These are phyloP conservation scores for Achaetomiella virescens DNA, from an alignment of 495 filamentous ascomycete genomes.

Conservation along the genomic window DNA sequence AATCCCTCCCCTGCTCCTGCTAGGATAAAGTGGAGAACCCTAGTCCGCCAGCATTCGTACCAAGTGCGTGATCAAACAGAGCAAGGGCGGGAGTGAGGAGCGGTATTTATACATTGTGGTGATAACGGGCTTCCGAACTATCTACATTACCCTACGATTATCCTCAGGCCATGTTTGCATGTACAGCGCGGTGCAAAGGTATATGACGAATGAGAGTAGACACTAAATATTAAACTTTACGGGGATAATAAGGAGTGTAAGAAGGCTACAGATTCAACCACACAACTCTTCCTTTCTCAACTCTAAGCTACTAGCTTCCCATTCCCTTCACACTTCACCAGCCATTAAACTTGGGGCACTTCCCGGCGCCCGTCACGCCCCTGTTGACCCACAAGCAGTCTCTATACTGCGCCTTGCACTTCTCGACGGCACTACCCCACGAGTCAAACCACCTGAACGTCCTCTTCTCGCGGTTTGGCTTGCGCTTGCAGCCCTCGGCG, in stretches of 20 bases:
- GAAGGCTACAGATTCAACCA: not conserved
- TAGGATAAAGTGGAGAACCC: too few relatives aligned
- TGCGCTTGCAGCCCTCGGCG: conserved; percentile 33
- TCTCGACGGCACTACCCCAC: not conserved
- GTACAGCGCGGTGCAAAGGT: too few relatives aligned
- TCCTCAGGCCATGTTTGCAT: too few relatives aligned
- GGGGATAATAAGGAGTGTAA: not conserved
- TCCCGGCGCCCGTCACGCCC: conserved; percentile 10
- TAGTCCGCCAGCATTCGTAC: too few relatives aligned
- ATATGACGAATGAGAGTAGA: not conserved
- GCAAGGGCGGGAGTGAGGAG: too few relatives aligned
- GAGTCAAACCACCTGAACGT: conserved; percentile 6
- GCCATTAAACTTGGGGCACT: conserved; percentile 20
- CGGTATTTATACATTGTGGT: too few relatives aligned
- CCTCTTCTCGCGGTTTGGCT: not conserved
- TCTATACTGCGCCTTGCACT: conserved; percentile 15
- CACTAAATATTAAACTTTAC: conserved; percentile 14
- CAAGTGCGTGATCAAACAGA: too few relatives aligned
- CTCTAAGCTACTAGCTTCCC: not conserved
- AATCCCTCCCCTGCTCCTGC: too few relatives aligned
- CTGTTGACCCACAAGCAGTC: conserved; percentile 10
- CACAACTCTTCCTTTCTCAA: not conserved
- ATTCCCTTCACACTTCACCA: not conserved
- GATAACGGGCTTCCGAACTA: too few relatives aligned
- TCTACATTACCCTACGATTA: too few relatives aligned